Conservation (phyloP, 1,284 basidiomycete genomes). For the Tilletia caries region DNA sequence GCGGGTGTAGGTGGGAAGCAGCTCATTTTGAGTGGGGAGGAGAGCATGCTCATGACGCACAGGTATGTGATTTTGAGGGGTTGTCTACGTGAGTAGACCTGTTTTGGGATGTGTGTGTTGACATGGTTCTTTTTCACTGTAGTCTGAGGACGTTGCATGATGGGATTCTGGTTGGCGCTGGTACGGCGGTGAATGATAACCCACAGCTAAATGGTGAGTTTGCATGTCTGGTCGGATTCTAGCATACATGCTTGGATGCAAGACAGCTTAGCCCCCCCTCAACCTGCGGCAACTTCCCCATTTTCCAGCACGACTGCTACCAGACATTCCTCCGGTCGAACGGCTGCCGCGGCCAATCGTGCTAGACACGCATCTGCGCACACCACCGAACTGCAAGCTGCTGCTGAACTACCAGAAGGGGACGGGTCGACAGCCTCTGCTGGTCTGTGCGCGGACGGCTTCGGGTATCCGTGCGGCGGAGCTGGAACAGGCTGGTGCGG, state of each 20-base stretch:
- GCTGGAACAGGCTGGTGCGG: constrained; percentile 55
- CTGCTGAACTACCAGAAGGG: constrained; percentile 65
- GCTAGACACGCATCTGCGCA: constrained; percentile 72
- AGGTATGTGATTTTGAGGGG: constrained; percentile 60
- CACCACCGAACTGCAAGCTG: constrained; percentile 69
- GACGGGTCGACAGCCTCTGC: constrained; percentile 70
- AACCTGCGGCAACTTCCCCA: no score
- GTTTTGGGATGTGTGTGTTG: no score
- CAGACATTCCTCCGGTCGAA: constrained; percentile 51
- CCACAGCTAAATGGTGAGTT: constrained; percentile 82
- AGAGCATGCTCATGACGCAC: constrained; percentile 93
- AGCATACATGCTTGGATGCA: no score
- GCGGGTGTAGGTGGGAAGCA: constrained; percentile 72
- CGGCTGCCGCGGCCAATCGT: constrained; percentile 74
- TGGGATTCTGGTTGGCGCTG: constrained; percentile 84
- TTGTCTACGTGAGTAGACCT: background rate
- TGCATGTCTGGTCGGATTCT: background rate
- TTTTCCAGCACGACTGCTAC: constrained; percentile 57
- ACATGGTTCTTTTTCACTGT: background rate
- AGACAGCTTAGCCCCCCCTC: no score
- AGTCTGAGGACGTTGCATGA: constrained; percentile 70
- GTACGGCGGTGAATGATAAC: constrained; percentile 84
- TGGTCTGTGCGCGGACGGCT: constrained; percentile 61
- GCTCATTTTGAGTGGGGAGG: constrained; percentile 75
- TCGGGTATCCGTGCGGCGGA: constrained; percentile 27